Evolutionary conservation across 257 asterid genomes (phyloP).

Genomic region (Thymus mandschuricus): DNA sequence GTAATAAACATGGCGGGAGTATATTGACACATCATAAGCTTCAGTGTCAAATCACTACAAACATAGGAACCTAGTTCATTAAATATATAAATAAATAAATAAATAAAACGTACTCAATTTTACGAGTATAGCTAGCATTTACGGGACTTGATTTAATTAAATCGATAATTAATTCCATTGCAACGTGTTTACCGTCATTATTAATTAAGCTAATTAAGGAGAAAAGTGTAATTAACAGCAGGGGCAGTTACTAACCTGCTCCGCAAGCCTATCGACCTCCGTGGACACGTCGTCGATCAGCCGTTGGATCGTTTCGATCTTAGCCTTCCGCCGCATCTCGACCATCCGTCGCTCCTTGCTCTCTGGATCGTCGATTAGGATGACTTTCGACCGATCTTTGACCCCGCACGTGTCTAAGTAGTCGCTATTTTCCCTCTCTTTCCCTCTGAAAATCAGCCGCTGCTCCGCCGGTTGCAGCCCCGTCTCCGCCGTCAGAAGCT

Average conservation of each 20-base stretch:
- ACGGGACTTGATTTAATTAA: background rate
- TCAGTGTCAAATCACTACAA: too few species aligned
- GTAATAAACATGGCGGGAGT: too few species aligned
- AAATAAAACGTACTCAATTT: background rate
- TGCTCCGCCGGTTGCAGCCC: conserved; percentile 65
- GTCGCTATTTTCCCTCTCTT: conserved; percentile 64
- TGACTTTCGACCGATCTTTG: conserved; percentile 62
- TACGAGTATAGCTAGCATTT: background rate
- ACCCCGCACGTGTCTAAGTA: conserved; percentile 67
- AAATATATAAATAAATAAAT: too few species aligned
- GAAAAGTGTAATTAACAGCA: background rate
- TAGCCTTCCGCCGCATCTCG: conserved; percentile 57
- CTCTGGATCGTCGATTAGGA: conserved; percentile 59
- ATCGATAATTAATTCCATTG: conserved; percentile 1
- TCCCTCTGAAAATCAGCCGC: conserved; percentile 59
- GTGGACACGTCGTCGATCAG: conserved; percentile 47
- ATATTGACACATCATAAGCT: too few species aligned
- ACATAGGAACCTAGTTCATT: background rate
- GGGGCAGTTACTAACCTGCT: conserved; percentile 52
- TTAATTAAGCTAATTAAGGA: conserved; percentile 20
- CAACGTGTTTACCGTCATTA: conserved; percentile 12
- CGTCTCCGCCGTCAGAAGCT: conserved; percentile 53
- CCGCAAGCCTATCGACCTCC: conserved; percentile 60
- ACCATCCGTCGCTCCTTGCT: conserved; percentile 48
- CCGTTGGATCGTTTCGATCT: conserved; percentile 56